phyloP scores from a whole-genome alignment of 345 rosid species.

The Chamaenerion angustifolium region DNA sequence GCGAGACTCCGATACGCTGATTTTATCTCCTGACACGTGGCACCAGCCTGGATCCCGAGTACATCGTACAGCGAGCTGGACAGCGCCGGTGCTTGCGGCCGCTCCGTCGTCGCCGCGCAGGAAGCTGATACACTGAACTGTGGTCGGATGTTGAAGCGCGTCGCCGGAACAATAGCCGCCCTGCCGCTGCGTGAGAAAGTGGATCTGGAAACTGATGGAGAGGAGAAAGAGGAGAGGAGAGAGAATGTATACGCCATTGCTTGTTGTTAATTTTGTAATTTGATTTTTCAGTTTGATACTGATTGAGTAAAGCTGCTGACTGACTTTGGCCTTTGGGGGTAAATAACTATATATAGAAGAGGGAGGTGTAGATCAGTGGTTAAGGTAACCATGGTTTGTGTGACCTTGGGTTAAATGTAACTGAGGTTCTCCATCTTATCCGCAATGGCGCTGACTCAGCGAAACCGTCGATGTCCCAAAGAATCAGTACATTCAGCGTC shows the following conservation, averaged over 20 bases:
- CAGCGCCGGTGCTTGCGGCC: slow-evolving; percentile 8
- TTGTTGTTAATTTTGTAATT: not conserved
- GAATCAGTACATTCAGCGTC: too few relatives aligned
- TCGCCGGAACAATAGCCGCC: not conserved
- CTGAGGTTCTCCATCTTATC: too few relatives aligned
- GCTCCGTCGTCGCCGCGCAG: slow-evolving; percentile 29
- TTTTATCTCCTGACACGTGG: slow-evolving; percentile 49
- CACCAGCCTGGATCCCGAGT: slow-evolving; percentile 42
- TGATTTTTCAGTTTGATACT: not conserved
- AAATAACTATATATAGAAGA: too few relatives aligned
- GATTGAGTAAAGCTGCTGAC: too few relatives aligned
- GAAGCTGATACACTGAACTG: slow-evolving; percentile 24
- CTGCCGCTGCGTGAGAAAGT: not conserved
- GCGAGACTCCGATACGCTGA: slow-evolving; percentile 53
- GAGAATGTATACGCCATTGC: slow-evolving; percentile 17
- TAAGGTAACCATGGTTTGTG: too few relatives aligned
- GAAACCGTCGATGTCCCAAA: too few relatives aligned
- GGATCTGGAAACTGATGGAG: slow-evolving; percentile 3
- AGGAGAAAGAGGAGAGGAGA: slow-evolving; percentile 10
- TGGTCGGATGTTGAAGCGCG: slow-evolving; percentile 5
- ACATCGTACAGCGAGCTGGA: slow-evolving; percentile 36
- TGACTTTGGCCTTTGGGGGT: too few relatives aligned
- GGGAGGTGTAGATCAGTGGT: too few relatives aligned
- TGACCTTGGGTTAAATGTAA: too few relatives aligned
- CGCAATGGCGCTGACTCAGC: too few relatives aligned